Base-by-base conservation (phyloP, 441 rosid species). In the Metrosideros polymorpha region DNA sequence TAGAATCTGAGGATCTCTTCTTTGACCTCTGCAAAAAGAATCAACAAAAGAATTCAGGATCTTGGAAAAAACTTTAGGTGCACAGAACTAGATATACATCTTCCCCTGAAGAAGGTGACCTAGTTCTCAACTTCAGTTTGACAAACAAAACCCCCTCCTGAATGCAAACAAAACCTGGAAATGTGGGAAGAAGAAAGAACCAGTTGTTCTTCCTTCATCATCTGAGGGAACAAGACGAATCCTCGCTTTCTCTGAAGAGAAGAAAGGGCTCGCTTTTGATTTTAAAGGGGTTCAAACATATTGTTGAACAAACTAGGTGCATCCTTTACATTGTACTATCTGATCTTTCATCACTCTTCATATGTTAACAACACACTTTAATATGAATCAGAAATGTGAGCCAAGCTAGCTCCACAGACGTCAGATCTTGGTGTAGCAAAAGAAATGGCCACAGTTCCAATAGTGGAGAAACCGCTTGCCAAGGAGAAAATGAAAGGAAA, bases 11-110 rank as follows among this genome's bases (percentile, higher is more conserved):
- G 27, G 95, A 93, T 85, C 88, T 89, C 86, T 92, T 92, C 86
- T 92, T 94, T 35, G 96, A 95, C 88, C 94, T 95, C 99, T 98
- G 93, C 87, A 92, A 43, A 66, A 49, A 56, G 83, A 59, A 53
- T n/a, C 54, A 84, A 49, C 75, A 5, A 45, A 9, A 35, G 61
- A 83, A 32, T 22, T 83, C 47, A 83, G 7, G 30, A 82, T 82
- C 57, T 29, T 22, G 30, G 29, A 39, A 22, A 19, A 27, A 7
- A n/a, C n/a, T 22, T 83, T 25, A 35, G 61, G 7, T 53, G 51
- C 57, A 10, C n/a, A 3, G 43, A 0, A 29, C 49, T 39, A 75
- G 49, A 42, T 42, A 75, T 39, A 22, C 49, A 24, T 75, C 0
- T 75, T 75, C 82, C 82, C 82, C n/a, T 4, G 0, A 39, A 39